Percentiles rank a stretch among this genome's conserved stretches.
phyloP scores from a whole-genome alignment of 441 rosid genomes.

The Mallotus japonicus region DNA sequence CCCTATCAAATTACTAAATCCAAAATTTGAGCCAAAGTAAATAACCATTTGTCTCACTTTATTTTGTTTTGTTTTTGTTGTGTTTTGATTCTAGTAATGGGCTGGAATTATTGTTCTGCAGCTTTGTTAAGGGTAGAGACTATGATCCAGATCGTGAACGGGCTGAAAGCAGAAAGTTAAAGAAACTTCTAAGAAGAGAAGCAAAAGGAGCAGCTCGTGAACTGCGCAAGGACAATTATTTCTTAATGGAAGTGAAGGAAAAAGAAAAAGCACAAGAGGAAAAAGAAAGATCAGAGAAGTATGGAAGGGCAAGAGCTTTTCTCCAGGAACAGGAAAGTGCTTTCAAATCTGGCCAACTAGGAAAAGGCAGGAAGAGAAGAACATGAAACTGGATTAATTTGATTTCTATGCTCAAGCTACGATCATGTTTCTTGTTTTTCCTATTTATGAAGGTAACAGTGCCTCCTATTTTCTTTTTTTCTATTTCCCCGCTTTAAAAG shows the following conservation, averaged over 20 bases:
- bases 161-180: conserved; percentile 60
- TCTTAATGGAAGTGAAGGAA: conserved; percentile 58
- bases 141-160: conserved; percentile 83
- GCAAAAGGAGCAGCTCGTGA: conserved; percentile 75
- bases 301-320: conserved; percentile 66
- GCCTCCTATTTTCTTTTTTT: no score
- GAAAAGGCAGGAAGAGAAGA: conserved; percentile 75
- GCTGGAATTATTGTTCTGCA: conserved; percentile 37
- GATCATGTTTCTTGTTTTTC: not conserved
- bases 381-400: conserved; percentile 29
- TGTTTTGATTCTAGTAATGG: not conserved
- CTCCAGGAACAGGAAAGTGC: conserved; percentile 92
- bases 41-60: not conserved
- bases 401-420: not conserved
- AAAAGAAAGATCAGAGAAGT: conserved; percentile 67
- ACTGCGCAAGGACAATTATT: conserved; percentile 75
- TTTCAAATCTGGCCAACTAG: conserved; percentile 80
- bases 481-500: no score
- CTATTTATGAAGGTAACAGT: not conserved
- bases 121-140: conserved; percentile 82
- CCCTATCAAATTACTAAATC: conserved; percentile 63
- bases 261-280: conserved; percentile 43
- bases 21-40: conserved; percentile 86
- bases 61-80: not conserved
- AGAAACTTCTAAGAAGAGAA: conserved; percentile 52